Base-by-base conservation (phyloP, 768 basidiomycete genomes). In the Auriscalpium orientale region DNA sequence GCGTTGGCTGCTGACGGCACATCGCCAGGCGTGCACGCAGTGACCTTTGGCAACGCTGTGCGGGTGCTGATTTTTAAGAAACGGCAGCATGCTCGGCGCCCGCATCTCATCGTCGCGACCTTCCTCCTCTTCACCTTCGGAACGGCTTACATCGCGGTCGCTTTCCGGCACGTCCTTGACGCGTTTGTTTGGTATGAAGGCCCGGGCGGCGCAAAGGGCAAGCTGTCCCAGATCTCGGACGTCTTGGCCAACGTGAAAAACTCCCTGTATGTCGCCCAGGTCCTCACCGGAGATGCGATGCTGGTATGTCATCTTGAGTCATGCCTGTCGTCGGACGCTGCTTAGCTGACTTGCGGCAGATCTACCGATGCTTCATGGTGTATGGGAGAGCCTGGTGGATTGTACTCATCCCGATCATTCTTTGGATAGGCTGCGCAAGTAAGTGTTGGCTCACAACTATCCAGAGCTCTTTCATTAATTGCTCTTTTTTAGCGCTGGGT, bases 231-330 rank as follows among this genome's bases (percentile, higher is more conserved):
- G 49, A 73, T 71, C 1, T 69, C 70, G 0, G 62, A 70, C 47
- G 73, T 73, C 75, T 64, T 76, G 18, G 73, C 72, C 55, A 73
- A 77, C 9, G 71, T 77, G 68, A 72, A 72, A 58, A 72, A 74
- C 65, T 72, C 58, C 1, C 65, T 68, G 49, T 77, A 73, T 61
- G 71, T 73, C 37, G 70, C 62, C 2, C 75, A 77, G 62, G 77
- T 74, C 1, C 70, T 74, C 53, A 65, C 76, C 13, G 76, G 75
- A 13, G 76, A 77, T 62, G 62, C 62, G 43, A 74, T 79, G 33
- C 61, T 79, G 55, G 77, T 78, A 57, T 16, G 56, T 44, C 49
- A 22, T 36, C 5, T 9, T 33, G 20, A 20, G n/a, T 20, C 51
- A 18, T 33, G 21, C 35, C 34, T 20, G 10, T 13, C 9, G 13